Evolutionary conservation across 2,329 filamentous ascomycete genomes (phyloP), one percentile per base, ranked within the genome.

Genomic region (Tolypocladium inflatum): DNA sequence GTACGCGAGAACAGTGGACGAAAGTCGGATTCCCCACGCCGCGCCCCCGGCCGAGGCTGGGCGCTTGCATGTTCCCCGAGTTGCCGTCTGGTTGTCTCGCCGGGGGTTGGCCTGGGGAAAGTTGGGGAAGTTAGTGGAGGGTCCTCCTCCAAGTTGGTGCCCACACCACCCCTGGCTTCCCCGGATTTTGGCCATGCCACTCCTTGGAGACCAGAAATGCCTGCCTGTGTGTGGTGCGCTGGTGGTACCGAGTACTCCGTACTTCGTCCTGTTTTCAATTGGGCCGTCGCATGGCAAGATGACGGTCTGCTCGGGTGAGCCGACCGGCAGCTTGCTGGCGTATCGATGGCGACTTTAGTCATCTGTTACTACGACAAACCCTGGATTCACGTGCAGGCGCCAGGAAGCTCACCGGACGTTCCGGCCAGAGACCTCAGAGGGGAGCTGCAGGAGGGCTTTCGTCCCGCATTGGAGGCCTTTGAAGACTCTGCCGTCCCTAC

Each of bases 131-230:
- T 19, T 21, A 41, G 17, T 33, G 58, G 59, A 56, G 26, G 26
- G 26, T 30, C 26, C 26, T 30, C 58, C 62, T 3, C 35, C 43
- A 51, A n/a, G 63, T 64, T 58, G 63, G 67, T 55, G 65, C 65
- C 66, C 68, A 64, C 66, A 67, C 68, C 63, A 65, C 66, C 68
- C 69, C 66, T 69, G 68, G 51, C 63, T 71, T 70, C 69, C 69
- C 69, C 69, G 64, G 69, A 70, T 69, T 71, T 66, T 48, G 56
- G 62, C 21, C 35, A 23, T 55, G 39, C 54, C 39, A 30, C 35
- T 23, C 30, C 19, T 52, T 11, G 26, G 38, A 30, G 38, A 26
- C 43, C 37, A 39, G 33, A 48, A 43, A 52, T 33, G 23, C 37
- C 38, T 21, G 33, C 23, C 38, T 41, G 38, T 19, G 17, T 4